phyloP scores from a whole-genome alignment of 371 early-diverging fungal species.

The Thermomucor indicae-seudaticae region DNA sequence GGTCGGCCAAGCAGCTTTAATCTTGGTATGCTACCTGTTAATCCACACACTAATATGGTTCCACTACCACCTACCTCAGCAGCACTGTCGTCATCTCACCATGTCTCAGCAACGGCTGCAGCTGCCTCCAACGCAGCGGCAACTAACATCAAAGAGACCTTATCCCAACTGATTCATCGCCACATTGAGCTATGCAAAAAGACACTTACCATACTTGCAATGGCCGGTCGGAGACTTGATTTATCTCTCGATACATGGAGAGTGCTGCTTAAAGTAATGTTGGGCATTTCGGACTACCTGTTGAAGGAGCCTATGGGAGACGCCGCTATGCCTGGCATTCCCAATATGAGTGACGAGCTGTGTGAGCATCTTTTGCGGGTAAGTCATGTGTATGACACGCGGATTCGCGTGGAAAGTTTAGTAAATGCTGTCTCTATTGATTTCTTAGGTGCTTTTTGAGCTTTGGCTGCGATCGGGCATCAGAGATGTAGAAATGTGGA shows the following conservation, averaged over 20 bases:
- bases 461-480: conserved; percentile 70
- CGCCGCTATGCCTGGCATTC: conserved; percentile 27
- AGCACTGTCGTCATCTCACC: conserved; percentile 4
- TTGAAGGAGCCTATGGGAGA: conserved; percentile 49
- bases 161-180: conserved; percentile 40
- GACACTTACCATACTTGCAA: conserved; percentile 59
- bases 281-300: conserved; percentile 69
- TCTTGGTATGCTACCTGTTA: conserved; percentile 20
- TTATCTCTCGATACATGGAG: conserved; percentile 74
- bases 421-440: not conserved
- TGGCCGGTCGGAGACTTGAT: conserved; percentile 60
- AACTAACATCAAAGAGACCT: conserved; percentile 19
- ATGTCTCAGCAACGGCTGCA: conserved; percentile 1
- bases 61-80: conserved; percentile 11
- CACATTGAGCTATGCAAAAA: conserved; percentile 75
- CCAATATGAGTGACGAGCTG: conserved; percentile 71
- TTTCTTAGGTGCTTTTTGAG: conserved; percentile 58
- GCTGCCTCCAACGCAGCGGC: not conserved
- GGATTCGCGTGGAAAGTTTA: not conserved
- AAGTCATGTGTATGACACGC: not conserved
- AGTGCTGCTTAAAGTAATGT: conserved; percentile 67
- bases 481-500: conserved; percentile 71
- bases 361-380: conserved; percentile 70
- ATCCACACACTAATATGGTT: conserved; percentile 16
- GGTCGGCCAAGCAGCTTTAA: conserved; percentile 16